Evolutionary conservation across 2,329 filamentous ascomycete species (phyloP).

Genomic region (Ophiostoma ulmi): DNA sequence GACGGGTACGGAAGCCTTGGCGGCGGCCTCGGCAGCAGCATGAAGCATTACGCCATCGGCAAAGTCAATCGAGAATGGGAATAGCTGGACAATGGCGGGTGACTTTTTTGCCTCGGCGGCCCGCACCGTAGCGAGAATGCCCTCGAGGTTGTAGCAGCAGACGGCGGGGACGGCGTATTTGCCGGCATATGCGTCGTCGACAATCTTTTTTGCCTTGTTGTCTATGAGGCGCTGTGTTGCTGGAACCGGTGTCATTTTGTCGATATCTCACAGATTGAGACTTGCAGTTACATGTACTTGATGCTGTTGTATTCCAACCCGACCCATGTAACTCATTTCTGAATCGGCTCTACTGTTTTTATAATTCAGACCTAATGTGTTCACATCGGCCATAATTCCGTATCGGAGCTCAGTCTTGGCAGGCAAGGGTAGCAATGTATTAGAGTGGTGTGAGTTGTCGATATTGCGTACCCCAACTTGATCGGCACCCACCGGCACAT

Average conservation of each 20-base stretch:
- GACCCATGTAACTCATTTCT: background rate
- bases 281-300: background rate
- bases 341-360: background rate
- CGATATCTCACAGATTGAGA: background rate
- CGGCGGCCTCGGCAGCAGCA: slow-evolving; percentile 51
- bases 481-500: slow-evolving; percentile 2
- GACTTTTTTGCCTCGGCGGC: slow-evolving; percentile 63
- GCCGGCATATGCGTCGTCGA: slow-evolving; percentile 19
- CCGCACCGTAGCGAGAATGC: slow-evolving; percentile 60
- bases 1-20: slow-evolving; percentile 53
- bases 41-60: slow-evolving; percentile 29
- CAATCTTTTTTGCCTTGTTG: slow-evolving; percentile 17
- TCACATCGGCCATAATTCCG: background rate
- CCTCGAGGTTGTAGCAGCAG: slow-evolving; percentile 63
- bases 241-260: background rate
- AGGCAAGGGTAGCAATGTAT: background rate
- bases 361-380: background rate
- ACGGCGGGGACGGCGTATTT: slow-evolving; percentile 21
- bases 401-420: background rate
- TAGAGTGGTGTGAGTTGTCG: background rate
- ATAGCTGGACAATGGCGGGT: slow-evolving; percentile 47
- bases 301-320: background rate
- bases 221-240: slow-evolving; percentile 1
- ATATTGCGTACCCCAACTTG: slow-evolving; percentile 2
- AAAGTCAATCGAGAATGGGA: background rate